phyloP scores from a whole-genome alignment of 169 alveolate genomes.

The Eimeria maxima region DNA sequence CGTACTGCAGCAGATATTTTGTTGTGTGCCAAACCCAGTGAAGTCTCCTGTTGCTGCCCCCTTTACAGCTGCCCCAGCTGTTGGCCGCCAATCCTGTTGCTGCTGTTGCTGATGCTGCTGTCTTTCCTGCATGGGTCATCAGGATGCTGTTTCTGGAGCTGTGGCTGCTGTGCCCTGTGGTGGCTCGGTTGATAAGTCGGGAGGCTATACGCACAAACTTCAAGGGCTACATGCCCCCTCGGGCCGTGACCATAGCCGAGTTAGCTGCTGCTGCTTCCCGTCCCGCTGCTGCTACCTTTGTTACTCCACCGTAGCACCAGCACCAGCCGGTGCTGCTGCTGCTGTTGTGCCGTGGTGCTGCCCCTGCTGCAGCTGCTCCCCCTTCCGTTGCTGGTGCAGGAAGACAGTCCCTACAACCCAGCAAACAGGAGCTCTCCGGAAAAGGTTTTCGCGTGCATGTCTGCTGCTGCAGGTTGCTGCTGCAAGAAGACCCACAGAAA shows the following conservation, averaged over 20 bases:
- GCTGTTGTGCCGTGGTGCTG: background rate
- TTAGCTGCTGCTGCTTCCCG: constrained; percentile 23
- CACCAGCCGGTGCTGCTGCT: background rate
- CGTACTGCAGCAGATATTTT: background rate
- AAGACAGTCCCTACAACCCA: too few species aligned
- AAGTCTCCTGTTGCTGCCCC: background rate
- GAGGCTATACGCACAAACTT: constrained; percentile 36
- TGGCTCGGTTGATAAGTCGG: constrained; percentile 19
- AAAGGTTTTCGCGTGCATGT: too few species aligned
- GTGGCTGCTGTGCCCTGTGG: constrained; percentile 57
- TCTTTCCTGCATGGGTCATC: background rate
- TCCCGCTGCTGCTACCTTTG: constrained; percentile 19
- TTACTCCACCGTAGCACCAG: background rate
- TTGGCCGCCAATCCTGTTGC: background rate
- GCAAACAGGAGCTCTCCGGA: too few species aligned
- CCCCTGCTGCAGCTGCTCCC: too few species aligned
- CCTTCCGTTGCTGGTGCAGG: too few species aligned
- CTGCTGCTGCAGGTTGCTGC: constrained; percentile 68
- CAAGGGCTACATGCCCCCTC: constrained; percentile 52
- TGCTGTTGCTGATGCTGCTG: background rate
- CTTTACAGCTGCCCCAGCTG: background rate
- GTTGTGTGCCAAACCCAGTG: background rate
- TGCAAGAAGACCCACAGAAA: constrained; percentile 53
- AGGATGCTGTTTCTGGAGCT: constrained; percentile 60
- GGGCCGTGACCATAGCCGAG: constrained; percentile 28